Evolutionary conservation across 2,329 filamentous ascomycete genomes (phyloP), one percentile per base, ranked within the genome.

Genomic region (Apiospora aurea): DNA sequence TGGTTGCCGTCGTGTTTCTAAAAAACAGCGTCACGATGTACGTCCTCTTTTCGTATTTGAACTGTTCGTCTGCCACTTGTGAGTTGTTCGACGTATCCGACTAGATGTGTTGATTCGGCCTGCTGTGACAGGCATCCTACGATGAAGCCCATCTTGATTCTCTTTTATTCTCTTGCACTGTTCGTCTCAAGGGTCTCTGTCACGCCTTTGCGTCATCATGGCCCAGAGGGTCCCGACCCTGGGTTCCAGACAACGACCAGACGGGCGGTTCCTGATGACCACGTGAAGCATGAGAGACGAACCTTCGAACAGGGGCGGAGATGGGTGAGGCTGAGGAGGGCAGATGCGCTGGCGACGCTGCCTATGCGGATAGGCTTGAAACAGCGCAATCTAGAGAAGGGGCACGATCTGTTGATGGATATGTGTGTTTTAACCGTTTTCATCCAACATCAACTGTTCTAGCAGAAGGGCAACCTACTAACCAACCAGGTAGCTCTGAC

Each of bases 301-400:
- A 74, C 74, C 13, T 64, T 34, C 4, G 64, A 69, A 8, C 77
- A 77, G 61, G 75, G 72, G 18, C 73, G 72, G 41, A 73, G 74
- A 4, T 79, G 77, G 77, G 67, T 69, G 3, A 76, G 76, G 51
- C 69, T 78, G 14, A 64, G 72, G 67, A 76, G 77, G 67, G 76
- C 77, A 6, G 68, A 74, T 16, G 67, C 73, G 16, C 75, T 75
- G 38, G 76, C 74, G 21, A 24, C 76, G 49, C 53, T 79, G 3
- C 77, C 77, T 43, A 75, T 79, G 75, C 77, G 77, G 11, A 75
- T 79, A 69, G 77, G 77, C 8, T 47, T 79, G 43, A 78, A 75
- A 47, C 77, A 79, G 72, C 70, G 57, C n/a, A 79, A 78, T 46
- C 73, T 78, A 4, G 70, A 72, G 67, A 73, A 72, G 11, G 78